Evolutionary conservation across 441 rosid genomes (phyloP), one percentile per base, ranked within the genome.

Genomic region (Erodium moschatum): DNA sequence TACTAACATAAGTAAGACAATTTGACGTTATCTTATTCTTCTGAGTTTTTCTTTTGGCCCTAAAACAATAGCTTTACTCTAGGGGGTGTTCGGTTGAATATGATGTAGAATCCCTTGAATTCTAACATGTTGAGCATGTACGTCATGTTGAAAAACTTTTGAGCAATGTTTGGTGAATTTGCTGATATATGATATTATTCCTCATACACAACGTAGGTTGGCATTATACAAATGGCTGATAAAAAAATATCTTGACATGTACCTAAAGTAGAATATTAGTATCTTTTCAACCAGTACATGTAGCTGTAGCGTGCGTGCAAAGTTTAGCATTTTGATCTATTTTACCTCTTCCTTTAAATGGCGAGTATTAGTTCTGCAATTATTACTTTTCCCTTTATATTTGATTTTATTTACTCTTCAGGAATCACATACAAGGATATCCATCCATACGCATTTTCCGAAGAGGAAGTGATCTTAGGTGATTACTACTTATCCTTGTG

Each of bases 401-500:
- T 33, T 33, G 38, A 33, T 33, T 27, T 64, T 31, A 15, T 54
- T 81, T 52, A 68, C 20, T 72, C 69, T 80, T 73, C 88, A 95
- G 99, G 85, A 74, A 87, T 83, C 99, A 95, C 82, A 80, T 95
- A 70, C 99, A 95, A 81, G 99, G 93, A 29, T 95, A 95, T 81
- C 99, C 97, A 60, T 91, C 99, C 48, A 87, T 95, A 80, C 90
- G 97, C 72, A 95, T 95, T 80, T 95, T 95, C 72, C 97, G 96
- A 67, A 89, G 85, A 83, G 99, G 99, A 77, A 90, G 81, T 80
- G 95, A 95, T 81, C 21, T 95, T 63, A 87, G 81, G 99, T 95
- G 78, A 86, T 77, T 46, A 42, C 20, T 35, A 67, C 52, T 18
- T 31, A 73, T 8, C 66, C 5, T 66, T 60, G 6, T 63, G 21